Base-by-base conservation (phyloP, 2,329 filamentous ascomycete genomes). In the Epichloe uncinata region DNA sequence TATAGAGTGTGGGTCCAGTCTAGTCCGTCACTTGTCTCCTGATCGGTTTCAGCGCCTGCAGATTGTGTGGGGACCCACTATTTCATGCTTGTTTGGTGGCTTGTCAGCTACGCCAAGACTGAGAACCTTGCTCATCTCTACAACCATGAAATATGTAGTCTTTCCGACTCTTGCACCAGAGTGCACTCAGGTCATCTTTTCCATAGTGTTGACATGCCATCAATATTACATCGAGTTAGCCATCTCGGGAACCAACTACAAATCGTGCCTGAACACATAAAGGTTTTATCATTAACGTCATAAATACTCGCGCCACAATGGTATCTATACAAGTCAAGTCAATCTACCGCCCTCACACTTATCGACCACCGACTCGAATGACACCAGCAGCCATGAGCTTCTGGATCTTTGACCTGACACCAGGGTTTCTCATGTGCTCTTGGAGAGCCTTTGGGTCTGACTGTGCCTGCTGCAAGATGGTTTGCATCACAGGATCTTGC, bases 401-500 rank as follows among this genome's bases (percentile, higher is more conserved):
- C 75, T 96, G 88, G 56, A 98, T 85, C 78, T 96, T 95, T 60
- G 79, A 79, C 53, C 82, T 78, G 58, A 98, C 86, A 52, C 75
- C 78, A 0, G 88, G 79, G 73, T 97, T 98, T 74, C 83, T 87
- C 87, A 98, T 95, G 70, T 98, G 94, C 68, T 98, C 91, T 65
- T 94, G 85, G 55, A 98, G 79, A 43, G 93, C 93, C 45, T 85
- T 85, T 16, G 93, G 93, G 62, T 98, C 87, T 50, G 81, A 82
- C 75, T 97, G 95, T 43, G 93, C 93, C 72, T 98, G 93, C 67
- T 97, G 90, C 50, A 97, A 79, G 58, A 96, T 96, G 57, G 85
- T 85, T 72, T 98, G 89, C 91, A 98, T 97, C 63, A 98, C 84
- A 15, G 93, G 93, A 63, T 98, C 93, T 67, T 90, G 84, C 70